A percentile compares a stretch with the other conserved stretches of the same genome.
Conservation (phyloP, 2,329 filamentous ascomycete species). For the Rachicladosporium sp. region DNA sequence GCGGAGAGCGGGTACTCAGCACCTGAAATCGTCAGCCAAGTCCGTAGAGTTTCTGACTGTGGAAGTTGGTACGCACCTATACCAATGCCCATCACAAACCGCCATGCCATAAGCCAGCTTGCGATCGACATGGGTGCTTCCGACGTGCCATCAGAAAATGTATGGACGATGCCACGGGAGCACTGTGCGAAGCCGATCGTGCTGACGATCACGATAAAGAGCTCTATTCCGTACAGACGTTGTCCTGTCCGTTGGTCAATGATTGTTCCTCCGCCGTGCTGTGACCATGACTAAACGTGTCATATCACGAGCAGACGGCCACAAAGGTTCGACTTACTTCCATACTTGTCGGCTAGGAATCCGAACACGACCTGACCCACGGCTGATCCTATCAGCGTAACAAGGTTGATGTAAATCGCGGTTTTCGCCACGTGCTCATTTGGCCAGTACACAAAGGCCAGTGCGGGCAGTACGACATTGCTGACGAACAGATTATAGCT, state of each 20-base stretch:
- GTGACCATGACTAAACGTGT: neutral
- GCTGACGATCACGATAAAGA: slow-evolving; percentile 29
- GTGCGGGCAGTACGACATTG: slow-evolving; percentile 28
- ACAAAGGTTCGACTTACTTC: neutral
- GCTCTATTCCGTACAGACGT: slow-evolving; percentile 29
- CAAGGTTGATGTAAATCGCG: slow-evolving; percentile 25
- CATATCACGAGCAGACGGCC: slow-evolving; percentile 10
- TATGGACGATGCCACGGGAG: slow-evolving; percentile 14
- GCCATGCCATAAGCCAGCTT: slow-evolving; percentile 29
- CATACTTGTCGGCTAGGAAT: slow-evolving; percentile 26
- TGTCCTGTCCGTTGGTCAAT: too few relatives aligned
- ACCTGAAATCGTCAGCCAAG: neutral
- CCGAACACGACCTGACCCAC: slow-evolving; percentile 28
- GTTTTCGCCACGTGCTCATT: slow-evolving; percentile 14
- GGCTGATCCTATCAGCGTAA: slow-evolving; percentile 28
- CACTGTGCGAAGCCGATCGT: slow-evolving; percentile 28
- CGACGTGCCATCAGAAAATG: slow-evolving; percentile 10
- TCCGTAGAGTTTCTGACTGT: too few relatives aligned
- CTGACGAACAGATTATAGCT: slow-evolving; percentile 28
- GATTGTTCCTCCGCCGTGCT: too few relatives aligned
- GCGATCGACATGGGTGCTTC: slow-evolving; percentile 2
- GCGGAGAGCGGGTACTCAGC: slow-evolving; percentile 25
- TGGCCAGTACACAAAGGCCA: slow-evolving; percentile 28
- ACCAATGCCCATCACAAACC: slow-evolving; percentile 28
- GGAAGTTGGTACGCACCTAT: too few relatives aligned